Percentiles rank a stretch among this genome's conserved stretches.
Evolutionary conservation across 345 rosid genomes (phyloP).

Genomic region (Citrus medica): DNA sequence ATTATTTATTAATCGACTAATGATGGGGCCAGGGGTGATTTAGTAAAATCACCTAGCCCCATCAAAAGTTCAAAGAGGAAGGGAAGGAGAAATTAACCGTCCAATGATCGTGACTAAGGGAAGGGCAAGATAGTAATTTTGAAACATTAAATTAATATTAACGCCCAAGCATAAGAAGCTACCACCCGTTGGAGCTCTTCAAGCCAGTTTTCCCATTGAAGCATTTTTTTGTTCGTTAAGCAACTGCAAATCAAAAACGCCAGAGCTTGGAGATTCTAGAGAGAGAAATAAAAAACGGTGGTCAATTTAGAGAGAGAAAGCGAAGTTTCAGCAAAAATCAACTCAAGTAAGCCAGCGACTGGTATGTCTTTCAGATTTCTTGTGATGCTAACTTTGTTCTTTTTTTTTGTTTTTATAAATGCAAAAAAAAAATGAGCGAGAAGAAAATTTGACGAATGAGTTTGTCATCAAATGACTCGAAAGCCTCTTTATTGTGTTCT

Average conservation of each 20-base stretch:
- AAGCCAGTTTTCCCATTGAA: background rate
- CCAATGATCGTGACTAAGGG: background rate
- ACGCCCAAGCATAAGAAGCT: slow-evolving; percentile 2
- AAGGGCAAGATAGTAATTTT: slow-evolving; percentile 23
- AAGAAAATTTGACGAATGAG: background rate
- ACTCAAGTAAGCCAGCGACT: background rate
- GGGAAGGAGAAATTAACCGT: background rate
- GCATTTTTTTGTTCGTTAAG: slow-evolving; percentile 10
- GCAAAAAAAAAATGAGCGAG: background rate
- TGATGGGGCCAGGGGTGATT: slow-evolving; percentile 2
- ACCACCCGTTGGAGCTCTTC: background rate
- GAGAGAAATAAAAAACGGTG: background rate
- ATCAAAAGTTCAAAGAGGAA: background rate
- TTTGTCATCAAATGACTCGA: background rate
- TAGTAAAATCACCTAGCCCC: slow-evolving; percentile 1
- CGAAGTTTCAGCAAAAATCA: background rate
- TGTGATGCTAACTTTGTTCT: background rate
- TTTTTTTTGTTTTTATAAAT: background rate
- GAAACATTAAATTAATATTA: background rate
- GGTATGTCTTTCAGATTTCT: background rate
- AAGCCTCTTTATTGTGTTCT: background rate
- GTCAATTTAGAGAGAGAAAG: background rate
- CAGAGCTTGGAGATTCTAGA: background rate
- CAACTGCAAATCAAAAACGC: background rate
- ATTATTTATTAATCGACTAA: background rate